These are phyloP conservation scores for Bryoglossum gracile DNA, from an alignment of 495 filamentous ascomycete species.

Conservation along the genomic window DNA sequence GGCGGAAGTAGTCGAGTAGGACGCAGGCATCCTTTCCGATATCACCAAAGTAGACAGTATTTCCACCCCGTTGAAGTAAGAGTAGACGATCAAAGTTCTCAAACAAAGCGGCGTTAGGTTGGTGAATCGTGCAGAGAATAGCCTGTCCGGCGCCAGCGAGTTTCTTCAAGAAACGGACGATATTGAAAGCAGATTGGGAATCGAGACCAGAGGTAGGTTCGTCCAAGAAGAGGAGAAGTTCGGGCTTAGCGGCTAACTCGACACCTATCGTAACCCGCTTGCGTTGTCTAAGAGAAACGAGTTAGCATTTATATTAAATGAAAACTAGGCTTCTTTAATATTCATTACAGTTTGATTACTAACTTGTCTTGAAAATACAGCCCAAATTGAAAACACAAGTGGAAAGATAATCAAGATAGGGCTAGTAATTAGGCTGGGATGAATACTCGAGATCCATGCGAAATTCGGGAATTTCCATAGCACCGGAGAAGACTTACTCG, in stretches of 20 bases:
- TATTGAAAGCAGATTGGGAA: slow-evolving; percentile 79
- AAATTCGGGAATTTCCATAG: too few relatives aligned
- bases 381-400: too few relatives aligned
- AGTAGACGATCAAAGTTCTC: slow-evolving; percentile 69
- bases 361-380: too few relatives aligned
- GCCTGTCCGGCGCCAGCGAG: slow-evolving; percentile 77
- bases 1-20: slow-evolving; percentile 58
- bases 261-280: slow-evolving; percentile 90
- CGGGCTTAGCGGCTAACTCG: slow-evolving; percentile 77
- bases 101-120: slow-evolving; percentile 80
- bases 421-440: too few relatives aligned
- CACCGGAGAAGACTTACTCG: too few relatives aligned
- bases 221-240: slow-evolving; percentile 81
- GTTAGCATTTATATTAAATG: too few relatives aligned
- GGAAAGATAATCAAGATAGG: too few relatives aligned
- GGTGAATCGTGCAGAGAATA: slow-evolving; percentile 88
- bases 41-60: slow-evolving; percentile 68
- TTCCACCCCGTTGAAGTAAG: slow-evolving; percentile 59
- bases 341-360: too few relatives aligned
- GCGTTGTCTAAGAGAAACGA: too few relatives aligned
- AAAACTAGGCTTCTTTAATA: too few relatives aligned
- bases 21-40: slow-evolving; percentile 55
- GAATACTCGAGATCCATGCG: too few relatives aligned
- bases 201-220: slow-evolving; percentile 89
- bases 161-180: slow-evolving; percentile 81